Percentiles rank a stretch among this genome's conserved stretches.
Conservation (phyloP, 306 rosid species). For the Heteromeles arbutifolia region DNA sequence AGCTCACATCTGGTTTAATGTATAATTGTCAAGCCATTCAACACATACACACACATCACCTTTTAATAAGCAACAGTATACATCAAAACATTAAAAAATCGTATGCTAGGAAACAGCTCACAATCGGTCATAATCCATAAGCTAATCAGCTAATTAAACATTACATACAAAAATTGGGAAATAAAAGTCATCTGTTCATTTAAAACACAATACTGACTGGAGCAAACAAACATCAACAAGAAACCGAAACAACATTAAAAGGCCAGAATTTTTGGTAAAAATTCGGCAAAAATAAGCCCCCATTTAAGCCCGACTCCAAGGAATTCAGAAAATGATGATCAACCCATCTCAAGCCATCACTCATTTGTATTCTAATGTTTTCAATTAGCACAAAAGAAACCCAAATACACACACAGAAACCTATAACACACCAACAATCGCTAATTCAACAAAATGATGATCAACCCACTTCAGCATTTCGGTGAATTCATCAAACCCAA, state of each 20-base stretch:
- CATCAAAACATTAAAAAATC: neutral
- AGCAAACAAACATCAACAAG: neutral
- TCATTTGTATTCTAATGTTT: slow-evolving; percentile 12
- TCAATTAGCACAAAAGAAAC: slow-evolving; percentile 10
- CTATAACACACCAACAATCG: neutral
- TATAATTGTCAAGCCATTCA: neutral
- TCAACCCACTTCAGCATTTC: neutral
- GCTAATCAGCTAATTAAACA: neutral
- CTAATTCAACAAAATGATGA: slow-evolving; percentile 2
- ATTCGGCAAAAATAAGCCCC: neutral
- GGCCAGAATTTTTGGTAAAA: neutral
- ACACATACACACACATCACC: neutral
- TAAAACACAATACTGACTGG: neutral
- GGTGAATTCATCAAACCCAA: neutral
- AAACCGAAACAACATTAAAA: neutral
- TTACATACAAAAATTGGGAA: neutral
- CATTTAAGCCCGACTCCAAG: neutral
- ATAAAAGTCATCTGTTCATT: neutral
- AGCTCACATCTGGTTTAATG: neutral
- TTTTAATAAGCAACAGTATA: neutral
- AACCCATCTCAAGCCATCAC: slow-evolving; percentile 13
- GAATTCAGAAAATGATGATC: slow-evolving; percentile 11
- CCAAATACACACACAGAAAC: slow-evolving; percentile 3
- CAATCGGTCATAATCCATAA: neutral
- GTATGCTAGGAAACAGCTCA: neutral